Base-by-base conservation (phyloP, 2,329 filamentous ascomycete genomes). In the Macrophomina tecta region DNA sequence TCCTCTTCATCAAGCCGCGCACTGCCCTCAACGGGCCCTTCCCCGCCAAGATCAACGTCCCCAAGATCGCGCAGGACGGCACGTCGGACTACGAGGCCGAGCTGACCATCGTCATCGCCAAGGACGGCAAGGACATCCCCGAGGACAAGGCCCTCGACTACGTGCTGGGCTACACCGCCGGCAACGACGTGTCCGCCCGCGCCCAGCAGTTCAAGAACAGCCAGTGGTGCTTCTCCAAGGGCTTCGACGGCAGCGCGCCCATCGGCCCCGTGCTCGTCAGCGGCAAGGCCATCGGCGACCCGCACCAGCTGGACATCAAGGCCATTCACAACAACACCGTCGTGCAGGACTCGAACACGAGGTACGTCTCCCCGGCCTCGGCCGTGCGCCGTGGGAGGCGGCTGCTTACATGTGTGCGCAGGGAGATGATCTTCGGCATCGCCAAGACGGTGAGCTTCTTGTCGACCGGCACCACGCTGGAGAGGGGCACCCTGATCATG, bases 161-260 rank as follows among this genome's bases (percentile, higher is more conserved):
- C 69, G 79, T 89, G 7, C 82, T 82, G 1, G 86, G 81, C 6
- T 88, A 87, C 71, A 82, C 83, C 0, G 76, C 75, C 36, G 84
- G 84, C 36, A 88, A 89, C 69, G 86, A 88, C 69, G 78, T 89
- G 0, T 84, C 83, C 0, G 80, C 81, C 0, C 81, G 86, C 0
- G 85, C 85, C 68, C 76, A 82, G 40, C 86, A 88, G 69, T 72
- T 82, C 38, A 68, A 75, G 9, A 72, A 78, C 45, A 76, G 74
- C 0, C 86, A 88, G 71, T 87, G 84, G 83, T 81, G 82, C 0
- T 88, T 87, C 69, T 82, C 79, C 16, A 87, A 88, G 69, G 6
- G 84, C 0, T 88, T 88, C 64, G 85, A 88, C 69, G 85, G 80
- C 0, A 87, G 80, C 69, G 83, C 83, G 0, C 86, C 86, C 0